Evolutionary conservation across 1,284 basidiomycete species (phyloP).

Genomic region (Ceratobasidium sp.): DNA sequence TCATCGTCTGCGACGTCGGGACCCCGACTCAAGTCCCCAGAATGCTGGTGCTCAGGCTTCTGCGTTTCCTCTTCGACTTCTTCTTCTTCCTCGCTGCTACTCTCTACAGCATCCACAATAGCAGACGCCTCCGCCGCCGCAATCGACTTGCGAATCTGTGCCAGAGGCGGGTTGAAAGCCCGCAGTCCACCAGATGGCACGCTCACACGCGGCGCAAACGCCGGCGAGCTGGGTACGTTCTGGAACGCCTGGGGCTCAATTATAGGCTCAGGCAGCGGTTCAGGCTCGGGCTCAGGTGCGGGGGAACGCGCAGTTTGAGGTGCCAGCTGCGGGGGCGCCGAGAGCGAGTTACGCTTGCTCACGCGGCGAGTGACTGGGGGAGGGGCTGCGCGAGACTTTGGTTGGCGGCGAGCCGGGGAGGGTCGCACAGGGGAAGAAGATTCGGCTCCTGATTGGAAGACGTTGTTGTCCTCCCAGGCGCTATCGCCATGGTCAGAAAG

Average conservation of each 20-base stretch:
- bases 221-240: conserved; percentile 39
- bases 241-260: conserved; percentile 58
- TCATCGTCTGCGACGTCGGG: conserved; percentile 22
- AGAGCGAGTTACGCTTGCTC: conserved; percentile 40
- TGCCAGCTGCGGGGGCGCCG: conserved; percentile 24
- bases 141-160: conserved; percentile 35
- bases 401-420: conserved; percentile 33
- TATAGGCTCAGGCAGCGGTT: conserved; percentile 3
- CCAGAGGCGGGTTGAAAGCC: conserved; percentile 14
- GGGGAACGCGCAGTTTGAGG: conserved; percentile 12
- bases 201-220: conserved; percentile 41
- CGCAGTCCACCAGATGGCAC: conserved; percentile 23
- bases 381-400: conserved; percentile 14
- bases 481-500: conserved; percentile 43
- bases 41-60: conserved; percentile 48
- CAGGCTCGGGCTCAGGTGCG: not conserved
- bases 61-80: conserved; percentile 46
- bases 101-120: conserved; percentile 16
- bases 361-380: conserved; percentile 38
- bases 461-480: conserved; percentile 47
- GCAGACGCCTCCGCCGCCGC: conserved; percentile 19
- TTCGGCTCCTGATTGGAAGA: conserved; percentile 46
- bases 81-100: conserved; percentile 41
- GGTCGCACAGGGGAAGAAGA: conserved; percentile 39
- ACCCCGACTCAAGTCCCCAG: not conserved